A percentile compares a stretch with the other conserved stretches of the same genome.
Conservation (phyloP, 139 green algal genomes). For the Astrephomene gubernaculifera region DNA sequence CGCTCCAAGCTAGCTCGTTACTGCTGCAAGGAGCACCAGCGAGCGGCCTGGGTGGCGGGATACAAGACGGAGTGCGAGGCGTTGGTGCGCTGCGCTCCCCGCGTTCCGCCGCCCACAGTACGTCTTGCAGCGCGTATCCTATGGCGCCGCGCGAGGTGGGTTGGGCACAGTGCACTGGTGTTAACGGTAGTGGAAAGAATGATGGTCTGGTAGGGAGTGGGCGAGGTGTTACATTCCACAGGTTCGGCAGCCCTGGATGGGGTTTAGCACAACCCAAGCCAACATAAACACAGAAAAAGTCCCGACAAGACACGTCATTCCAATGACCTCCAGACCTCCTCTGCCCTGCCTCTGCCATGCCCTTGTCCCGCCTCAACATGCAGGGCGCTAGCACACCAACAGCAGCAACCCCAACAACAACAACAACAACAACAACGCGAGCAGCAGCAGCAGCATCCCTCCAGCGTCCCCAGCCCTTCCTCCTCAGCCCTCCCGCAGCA, state of each 20-base stretch:
- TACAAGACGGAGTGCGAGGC: constrained; percentile 75
- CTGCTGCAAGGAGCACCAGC: constrained; percentile 65
- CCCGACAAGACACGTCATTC: too few relatives aligned
- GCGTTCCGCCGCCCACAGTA: constrained; percentile 69
- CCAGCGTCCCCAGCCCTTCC: too few relatives aligned
- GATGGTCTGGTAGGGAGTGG: too few relatives aligned
- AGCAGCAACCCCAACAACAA: neutral
- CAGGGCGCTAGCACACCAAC: neutral
- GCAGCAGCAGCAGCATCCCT: neutral
- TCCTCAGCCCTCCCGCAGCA: too few relatives aligned
- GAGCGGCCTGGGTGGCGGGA: constrained; percentile 62
- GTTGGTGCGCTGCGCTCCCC: constrained; percentile 56
- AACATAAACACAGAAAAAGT: too few relatives aligned
- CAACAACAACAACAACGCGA: neutral
- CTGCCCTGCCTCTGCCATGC: neutral
- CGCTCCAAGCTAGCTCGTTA: constrained; percentile 70
- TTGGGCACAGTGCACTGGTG: too few relatives aligned
- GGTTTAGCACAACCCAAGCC: too few relatives aligned
- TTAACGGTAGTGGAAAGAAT: too few relatives aligned
- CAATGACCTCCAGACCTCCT: neutral
- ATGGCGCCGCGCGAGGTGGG: constrained; percentile 60
- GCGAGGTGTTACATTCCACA: too few relatives aligned
- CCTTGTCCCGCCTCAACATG: neutral
- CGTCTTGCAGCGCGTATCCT: constrained; percentile 67
- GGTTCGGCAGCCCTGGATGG: too few relatives aligned